Evolutionary conservation across 2,329 filamentous ascomycete genomes (phyloP).

Genomic region (Fusarium ambrosium): DNA sequence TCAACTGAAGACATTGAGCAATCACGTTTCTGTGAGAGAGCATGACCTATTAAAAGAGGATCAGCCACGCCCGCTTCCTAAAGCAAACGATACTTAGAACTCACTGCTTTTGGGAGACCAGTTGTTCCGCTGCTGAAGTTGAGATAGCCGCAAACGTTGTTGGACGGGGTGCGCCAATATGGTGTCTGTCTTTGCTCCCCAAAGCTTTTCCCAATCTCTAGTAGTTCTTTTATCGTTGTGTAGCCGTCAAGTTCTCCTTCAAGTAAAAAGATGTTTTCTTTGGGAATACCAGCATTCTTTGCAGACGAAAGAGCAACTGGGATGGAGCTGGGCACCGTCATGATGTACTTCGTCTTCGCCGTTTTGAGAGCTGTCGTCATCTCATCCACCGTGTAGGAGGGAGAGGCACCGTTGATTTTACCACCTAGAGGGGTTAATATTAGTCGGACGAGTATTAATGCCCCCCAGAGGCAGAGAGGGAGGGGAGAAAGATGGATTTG

Average conservation of each 20-base stretch:
- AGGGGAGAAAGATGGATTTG: no score
- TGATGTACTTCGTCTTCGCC: constrained; percentile 14
- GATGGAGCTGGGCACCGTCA: constrained; percentile 5
- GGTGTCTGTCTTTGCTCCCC: no score
- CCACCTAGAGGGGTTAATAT: background rate
- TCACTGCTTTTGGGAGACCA: constrained; percentile 40
- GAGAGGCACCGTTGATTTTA: constrained; percentile 12
- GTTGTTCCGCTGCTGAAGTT: constrained; percentile 44
- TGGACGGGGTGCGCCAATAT: no score
- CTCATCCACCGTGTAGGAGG: constrained; percentile 24
- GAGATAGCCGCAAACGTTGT: constrained; percentile 25
- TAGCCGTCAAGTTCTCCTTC: background rate
- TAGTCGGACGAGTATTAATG: no score
- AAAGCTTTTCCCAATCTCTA: background rate
- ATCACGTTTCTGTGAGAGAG: constrained; percentile 42
- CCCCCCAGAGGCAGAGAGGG: no score
- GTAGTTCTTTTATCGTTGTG: background rate
- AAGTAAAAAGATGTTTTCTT: background rate
- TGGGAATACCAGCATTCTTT: constrained; percentile 8
- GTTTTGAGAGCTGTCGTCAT: constrained; percentile 14
- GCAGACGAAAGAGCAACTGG: background rate
- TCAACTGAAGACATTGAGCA: constrained; percentile 34
- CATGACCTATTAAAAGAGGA: constrained; percentile 23
- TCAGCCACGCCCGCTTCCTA: no score
- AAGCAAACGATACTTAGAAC: background rate